phyloP scores from a whole-genome alignment of 2,329 filamentous ascomycete genomes.

The Pseudofabraea citricarpa region DNA sequence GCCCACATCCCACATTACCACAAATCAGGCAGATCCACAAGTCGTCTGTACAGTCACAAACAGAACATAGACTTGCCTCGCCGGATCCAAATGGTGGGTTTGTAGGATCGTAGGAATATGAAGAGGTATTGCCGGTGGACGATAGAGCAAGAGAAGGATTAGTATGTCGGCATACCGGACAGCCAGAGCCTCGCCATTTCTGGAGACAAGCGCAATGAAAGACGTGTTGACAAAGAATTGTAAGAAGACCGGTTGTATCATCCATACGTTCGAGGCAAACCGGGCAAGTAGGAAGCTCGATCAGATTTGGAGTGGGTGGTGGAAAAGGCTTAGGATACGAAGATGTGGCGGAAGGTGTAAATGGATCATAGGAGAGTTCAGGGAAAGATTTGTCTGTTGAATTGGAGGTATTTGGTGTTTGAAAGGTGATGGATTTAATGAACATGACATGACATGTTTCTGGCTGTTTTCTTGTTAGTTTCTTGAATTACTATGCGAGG shows the following conservation, averaged over 20 bases:
- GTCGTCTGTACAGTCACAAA: conserved; percentile 76
- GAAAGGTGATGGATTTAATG: conserved; percentile 85
- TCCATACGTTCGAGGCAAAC: conserved; percentile 98
- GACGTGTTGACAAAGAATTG: conserved; percentile 94
- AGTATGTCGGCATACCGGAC: conserved; percentile 91
- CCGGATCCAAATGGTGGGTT: conserved; percentile 56
- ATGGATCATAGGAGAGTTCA: conserved; percentile 58
- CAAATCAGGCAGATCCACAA: conserved; percentile 96
- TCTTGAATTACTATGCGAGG: conserved; percentile 3
- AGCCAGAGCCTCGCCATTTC: conserved; percentile 92
- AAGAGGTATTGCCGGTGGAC: conserved; percentile 11
- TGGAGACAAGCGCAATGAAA: conserved; percentile 96
- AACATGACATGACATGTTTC: conserved; percentile 95
- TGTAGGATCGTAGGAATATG: conserved; percentile 35
- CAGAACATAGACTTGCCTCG: conserved; percentile 68
- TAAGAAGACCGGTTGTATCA: conserved; percentile 89
- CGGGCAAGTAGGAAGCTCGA: conserved; percentile 92
- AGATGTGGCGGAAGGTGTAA: conserved; percentile 45
- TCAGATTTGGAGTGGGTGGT: conserved; percentile 70
- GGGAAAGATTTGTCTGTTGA: conserved; percentile 41
- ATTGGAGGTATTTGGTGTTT: conserved; percentile 32
- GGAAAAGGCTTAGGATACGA: conserved; percentile 50
- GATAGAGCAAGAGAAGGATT: conserved; percentile 45
- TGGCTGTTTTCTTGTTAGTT: conserved; percentile 47
- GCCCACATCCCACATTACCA: conserved; percentile 85